Conservation (phyloP, 805 yeast species). For the Saccharomycopsis sp. region DNA sequence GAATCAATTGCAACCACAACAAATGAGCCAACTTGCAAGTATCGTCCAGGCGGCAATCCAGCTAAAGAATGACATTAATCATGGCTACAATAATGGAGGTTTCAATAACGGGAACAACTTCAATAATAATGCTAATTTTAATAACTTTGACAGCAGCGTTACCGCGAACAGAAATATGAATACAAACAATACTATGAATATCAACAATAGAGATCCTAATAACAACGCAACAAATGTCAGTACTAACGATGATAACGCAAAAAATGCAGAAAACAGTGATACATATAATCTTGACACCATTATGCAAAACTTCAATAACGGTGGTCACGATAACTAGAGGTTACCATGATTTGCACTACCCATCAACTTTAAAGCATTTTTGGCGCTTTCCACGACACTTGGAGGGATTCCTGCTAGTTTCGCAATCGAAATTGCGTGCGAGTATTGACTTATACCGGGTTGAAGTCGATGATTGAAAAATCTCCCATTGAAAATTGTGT, state of each 20-base stretch:
- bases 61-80: background rate
- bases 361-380: constrained; percentile 2
- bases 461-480: constrained; percentile 46
- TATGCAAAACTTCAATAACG: too few species aligned
- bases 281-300: too few species aligned
- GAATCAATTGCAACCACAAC: constrained; percentile 8
- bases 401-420: constrained; percentile 72
- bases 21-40: constrained; percentile 17
- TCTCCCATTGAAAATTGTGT: constrained; percentile 18
- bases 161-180: background rate
- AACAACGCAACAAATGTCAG: background rate
- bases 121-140: background rate
- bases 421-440: constrained; percentile 76
- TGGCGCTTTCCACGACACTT: constrained; percentile 49
- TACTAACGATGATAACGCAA: background rate
- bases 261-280: too few species aligned
- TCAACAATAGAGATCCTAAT: background rate
- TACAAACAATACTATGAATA: constrained; percentile 1
- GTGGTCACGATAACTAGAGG: too few species aligned
- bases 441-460: constrained; percentile 64
- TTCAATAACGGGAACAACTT: background rate
- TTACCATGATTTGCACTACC: too few species aligned
- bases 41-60: constrained; percentile 14
- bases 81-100: background rate
- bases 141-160: background rate